Conservation (phyloP, 805 yeast genomes). For the Metschnikowia aberdeeniae region DNA sequence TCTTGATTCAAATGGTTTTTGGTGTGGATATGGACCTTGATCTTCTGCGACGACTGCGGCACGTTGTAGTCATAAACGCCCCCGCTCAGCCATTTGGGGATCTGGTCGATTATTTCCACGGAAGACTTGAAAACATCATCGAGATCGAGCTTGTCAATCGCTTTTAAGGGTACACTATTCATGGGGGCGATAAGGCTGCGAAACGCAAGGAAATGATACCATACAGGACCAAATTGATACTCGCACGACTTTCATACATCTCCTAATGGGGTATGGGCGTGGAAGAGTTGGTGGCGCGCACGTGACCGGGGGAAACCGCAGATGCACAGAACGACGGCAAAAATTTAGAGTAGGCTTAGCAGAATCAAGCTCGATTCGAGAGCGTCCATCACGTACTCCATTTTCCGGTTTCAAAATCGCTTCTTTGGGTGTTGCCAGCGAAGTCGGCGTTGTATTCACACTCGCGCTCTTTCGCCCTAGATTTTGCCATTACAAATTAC, state of each 20-base stretch:
- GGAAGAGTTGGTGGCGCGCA: slow-evolving; percentile 2
- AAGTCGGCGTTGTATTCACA: background rate
- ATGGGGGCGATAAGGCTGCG: slow-evolving; percentile 3
- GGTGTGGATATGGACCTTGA: slow-evolving; percentile 13
- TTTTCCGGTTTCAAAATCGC: too few species aligned
- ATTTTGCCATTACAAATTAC: slow-evolving; percentile 2
- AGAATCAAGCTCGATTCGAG: too few species aligned
- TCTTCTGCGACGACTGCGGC: slow-evolving; percentile 13
- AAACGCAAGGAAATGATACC: background rate
- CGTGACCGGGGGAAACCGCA: background rate
- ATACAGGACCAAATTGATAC: background rate
- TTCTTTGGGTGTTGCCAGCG: background rate
- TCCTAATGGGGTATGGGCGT: background rate
- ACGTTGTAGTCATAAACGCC: slow-evolving; percentile 12
- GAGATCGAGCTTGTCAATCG: slow-evolving; percentile 12
- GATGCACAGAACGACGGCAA: too few species aligned
- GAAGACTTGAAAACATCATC: slow-evolving; percentile 10
- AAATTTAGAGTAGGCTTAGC: too few species aligned
- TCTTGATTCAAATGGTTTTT: slow-evolving; percentile 12
- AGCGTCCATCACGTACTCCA: too few species aligned
- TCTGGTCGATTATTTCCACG: slow-evolving; percentile 9
- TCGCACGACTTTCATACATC: background rate
- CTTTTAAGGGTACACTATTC: slow-evolving; percentile 14
- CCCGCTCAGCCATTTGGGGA: slow-evolving; percentile 11
- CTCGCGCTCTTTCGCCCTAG: slow-evolving; percentile 5